Evolutionary conservation across 495 filamentous ascomycete species (phyloP).

Genomic region (Aspergillus sclerotiicarbonarius): DNA sequence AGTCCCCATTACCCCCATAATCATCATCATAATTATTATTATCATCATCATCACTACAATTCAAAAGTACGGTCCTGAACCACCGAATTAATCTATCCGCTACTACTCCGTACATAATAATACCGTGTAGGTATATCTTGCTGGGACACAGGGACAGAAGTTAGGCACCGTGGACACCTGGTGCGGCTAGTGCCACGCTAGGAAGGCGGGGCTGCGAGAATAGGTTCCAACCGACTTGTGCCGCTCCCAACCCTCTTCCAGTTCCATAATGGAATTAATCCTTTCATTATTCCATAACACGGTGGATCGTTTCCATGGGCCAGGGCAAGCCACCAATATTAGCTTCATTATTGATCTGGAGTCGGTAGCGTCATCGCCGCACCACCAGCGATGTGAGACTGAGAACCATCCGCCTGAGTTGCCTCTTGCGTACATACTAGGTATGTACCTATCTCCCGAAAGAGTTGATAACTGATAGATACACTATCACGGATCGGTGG

Average conservation of each 20-base stretch:
- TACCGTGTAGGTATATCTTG: no score
- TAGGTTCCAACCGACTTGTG: conserved; percentile 3
- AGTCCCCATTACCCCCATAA: no score
- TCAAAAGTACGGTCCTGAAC: no score
- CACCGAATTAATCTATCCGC: no score
- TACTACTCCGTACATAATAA: no score
- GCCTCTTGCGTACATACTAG: neutral
- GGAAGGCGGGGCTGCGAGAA: neutral
- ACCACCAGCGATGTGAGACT: no score
- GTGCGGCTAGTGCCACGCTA: neutral
- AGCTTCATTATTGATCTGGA: conserved; percentile 3
- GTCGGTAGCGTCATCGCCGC: neutral
- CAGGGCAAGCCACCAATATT: neutral
- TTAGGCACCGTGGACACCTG: no score
- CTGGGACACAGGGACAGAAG: no score
- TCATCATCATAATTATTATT: no score
- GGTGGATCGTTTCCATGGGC: conserved; percentile 5
- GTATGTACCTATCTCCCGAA: no score
- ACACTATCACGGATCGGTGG: neutral
- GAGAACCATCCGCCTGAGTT: neutral
- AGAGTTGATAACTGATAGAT: no score
- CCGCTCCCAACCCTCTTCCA: neutral
- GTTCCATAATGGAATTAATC: neutral
- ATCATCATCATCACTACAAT: no score
- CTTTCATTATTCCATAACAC: conserved; percentile 5